Evolutionary conservation across 1,139 yeast genomes (phyloP), one percentile per base, ranked within the genome.

Genomic region (Arxiozyma bovina): DNA sequence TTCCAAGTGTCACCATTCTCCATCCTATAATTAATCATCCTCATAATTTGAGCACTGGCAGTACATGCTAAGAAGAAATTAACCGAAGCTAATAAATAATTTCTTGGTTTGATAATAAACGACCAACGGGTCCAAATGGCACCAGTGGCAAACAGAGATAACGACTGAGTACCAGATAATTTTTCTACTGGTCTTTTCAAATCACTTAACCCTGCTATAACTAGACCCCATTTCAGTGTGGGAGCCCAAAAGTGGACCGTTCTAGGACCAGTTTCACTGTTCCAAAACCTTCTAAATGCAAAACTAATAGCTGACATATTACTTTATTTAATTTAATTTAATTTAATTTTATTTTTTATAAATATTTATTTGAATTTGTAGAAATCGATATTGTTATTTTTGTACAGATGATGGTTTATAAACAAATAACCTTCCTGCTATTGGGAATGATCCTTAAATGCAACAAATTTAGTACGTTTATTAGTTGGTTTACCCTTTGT

Each of bases 41-140:
- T 81, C 52, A 74, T 66, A 50, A 93, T 73, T 75, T 93, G 99
- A 70, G 77, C 82, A 40, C 94, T 89, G 3, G 97, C 97, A 48
- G 94, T 96, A 45, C 84, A 76, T 34, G 96, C 96, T 58, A 93
- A 76, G 77, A 93, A 93, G 77, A 90, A 89, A 74, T 93, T 93
- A 57, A 93, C 99, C 40, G 94, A 83, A 4, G 98, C 99, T 63
- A 93, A 78, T 58, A 93, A 75, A 62, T 79, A 77, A 74, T 93
- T 93, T 73, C 87, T 85, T 53, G 99, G 99, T 64, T 76, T 83
- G 69, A 93, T 93, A 59, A 90, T 94, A 72, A 90, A 81, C 40
- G 97, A 91, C 99, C 99, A 93, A 70, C 99, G 83, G 49, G 99
- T 93, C 99, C 99, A 93, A 65, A 93, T 90, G 54, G 81, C 82